Evolutionary conservation across 768 basidiomycete species (phyloP), one percentile per base, ranked within the genome.

Genomic region (Suillus ampliporus): DNA sequence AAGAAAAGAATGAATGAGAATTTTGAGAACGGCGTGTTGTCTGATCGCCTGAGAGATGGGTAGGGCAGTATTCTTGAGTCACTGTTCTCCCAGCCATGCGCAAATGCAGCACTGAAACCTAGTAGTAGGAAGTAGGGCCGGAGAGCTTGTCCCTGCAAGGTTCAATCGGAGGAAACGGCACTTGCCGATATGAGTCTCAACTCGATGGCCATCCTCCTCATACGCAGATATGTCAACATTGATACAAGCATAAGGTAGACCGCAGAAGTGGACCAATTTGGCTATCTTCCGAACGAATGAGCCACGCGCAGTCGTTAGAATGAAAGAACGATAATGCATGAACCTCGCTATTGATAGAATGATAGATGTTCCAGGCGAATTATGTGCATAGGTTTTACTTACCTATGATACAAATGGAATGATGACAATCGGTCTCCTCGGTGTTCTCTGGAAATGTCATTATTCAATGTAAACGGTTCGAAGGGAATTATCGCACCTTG

Each of bases 361-460:
- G 6, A 17, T 56, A 10, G 26, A 23, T 38, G 7, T 26, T 40
- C n/a, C n/a, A n/a, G n/a, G n/a, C n/a, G 17, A 11, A 19, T 10
- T 11, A 23, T 31, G 28, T 10, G 17, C 5, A 3, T 38, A 26
- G 31, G 23, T 4, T 19, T 17, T 13, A 19, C 50, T 51, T 53
- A 63, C 62, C 62, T 19, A 63, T 41, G 31, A 61, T 40, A 26
- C 47, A 51, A 40, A 40, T 63, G n/a, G 58, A 63, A 63, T 63
- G 50, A n/a, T 4, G n/a, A 28, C 13, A 35, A 56, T 60, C 31
- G 9, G 48, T 10, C 9, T 52, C 47, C 19, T 5, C 5, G 43
- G 15, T 37, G 37, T 50, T 54, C 35, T 57, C 59, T 51, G 35
- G 8, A 19, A 3, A 56, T 31, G 58, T 41, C 37, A 40, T 13